Evolutionary conservation across 2,329 filamentous ascomycete species (phyloP).

Genomic region (Karstenula rhodostoma): DNA sequence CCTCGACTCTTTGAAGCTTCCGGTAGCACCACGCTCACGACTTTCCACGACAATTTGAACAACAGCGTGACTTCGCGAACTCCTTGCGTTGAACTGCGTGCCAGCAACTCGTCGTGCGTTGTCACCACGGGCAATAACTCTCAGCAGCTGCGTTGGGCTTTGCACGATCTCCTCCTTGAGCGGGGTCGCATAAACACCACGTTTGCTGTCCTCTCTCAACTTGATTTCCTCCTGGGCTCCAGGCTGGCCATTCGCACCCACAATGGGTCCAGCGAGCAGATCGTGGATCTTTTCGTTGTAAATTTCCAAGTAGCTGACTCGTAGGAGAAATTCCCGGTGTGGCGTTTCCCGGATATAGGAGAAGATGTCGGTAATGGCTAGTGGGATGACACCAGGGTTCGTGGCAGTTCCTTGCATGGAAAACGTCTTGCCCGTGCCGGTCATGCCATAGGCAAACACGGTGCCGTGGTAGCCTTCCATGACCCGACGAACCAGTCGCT

Average conservation of each 20-base stretch:
- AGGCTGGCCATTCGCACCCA: conserved; percentile 58
- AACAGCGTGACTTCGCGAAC: conserved; percentile 96
- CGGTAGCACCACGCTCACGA: conserved; percentile 72
- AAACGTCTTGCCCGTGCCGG: conserved; percentile 97
- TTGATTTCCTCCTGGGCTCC: conserved; percentile 90
- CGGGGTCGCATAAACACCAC: conserved; percentile 94
- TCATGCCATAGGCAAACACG: conserved; percentile 99
- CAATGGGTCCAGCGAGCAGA: conserved; percentile 77
- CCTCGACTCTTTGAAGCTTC: conserved; percentile 52
- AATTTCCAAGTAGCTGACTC: conserved; percentile 98
- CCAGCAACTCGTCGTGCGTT: conserved; percentile 88
- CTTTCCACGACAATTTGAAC: conserved; percentile 99
- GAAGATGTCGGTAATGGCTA: conserved; percentile 98
- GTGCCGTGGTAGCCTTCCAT: conserved; percentile 99
- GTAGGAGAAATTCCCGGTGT: conserved; percentile 88
- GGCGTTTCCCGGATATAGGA: conserved; percentile 98
- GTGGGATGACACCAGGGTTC: conserved; percentile 93
- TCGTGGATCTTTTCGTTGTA: conserved; percentile 99
- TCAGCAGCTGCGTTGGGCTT: conserved; percentile 90
- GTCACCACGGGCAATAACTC: conserved; percentile 94
- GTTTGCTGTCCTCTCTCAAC: conserved; percentile 92
- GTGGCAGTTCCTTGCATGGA: conserved; percentile 98
- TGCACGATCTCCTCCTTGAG: conserved; percentile 99
- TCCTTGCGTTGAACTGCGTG: conserved; percentile 95
- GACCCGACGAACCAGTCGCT: conserved; percentile 90